A percentile compares a stretch with the other conserved stretches of the same genome.
These are phyloP conservation scores for Ganoderma leucocontextum DNA, from an alignment of 1,284 basidiomycete genomes.

Conservation along the genomic window DNA sequence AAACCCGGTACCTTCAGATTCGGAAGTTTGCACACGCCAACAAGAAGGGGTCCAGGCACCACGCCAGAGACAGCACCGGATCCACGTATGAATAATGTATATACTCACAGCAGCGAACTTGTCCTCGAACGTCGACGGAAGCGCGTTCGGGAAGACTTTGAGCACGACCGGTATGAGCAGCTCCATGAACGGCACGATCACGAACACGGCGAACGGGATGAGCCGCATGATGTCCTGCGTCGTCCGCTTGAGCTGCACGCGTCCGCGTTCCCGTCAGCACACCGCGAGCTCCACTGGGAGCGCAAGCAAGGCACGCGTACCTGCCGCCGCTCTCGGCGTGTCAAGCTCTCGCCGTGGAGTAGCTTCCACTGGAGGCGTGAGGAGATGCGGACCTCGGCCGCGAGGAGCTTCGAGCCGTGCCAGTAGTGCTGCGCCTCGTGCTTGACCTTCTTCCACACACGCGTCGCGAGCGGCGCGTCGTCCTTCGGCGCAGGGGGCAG, in stretches of 20 bases:
- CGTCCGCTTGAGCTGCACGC: conserved; percentile 84
- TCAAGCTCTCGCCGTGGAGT: conserved; percentile 90
- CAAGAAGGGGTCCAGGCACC: neutral
- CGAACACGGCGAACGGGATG: conserved; percentile 94
- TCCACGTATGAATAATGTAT: neutral
- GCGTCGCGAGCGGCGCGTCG: conserved; percentile 58
- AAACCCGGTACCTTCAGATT: neutral
- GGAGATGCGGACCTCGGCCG: conserved; percentile 94
- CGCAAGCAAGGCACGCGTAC: conserved; percentile 47
- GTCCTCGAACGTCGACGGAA: conserved; percentile 98
- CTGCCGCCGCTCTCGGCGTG: conserved; percentile 94
- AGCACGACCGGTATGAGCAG: conserved; percentile 95
- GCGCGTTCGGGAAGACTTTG: conserved; percentile 98
- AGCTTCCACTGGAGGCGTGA: conserved; percentile 91
- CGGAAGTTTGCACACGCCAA: neutral
- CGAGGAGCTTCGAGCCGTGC: conserved; percentile 95
- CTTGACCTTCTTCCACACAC: conserved; percentile 93
- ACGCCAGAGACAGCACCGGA: neutral
- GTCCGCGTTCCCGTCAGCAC: conserved; percentile 10
- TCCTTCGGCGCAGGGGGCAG: conserved; percentile 61
- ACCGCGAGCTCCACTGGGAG: neutral
- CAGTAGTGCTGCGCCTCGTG: conserved; percentile 98
- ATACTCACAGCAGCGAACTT: conserved; percentile 86
- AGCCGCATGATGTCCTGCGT: conserved; percentile 93
- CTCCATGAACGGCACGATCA: conserved; percentile 99